phyloP scores from a whole-genome alignment of 768 basidiomycete genomes.

The Mycena pura region DNA sequence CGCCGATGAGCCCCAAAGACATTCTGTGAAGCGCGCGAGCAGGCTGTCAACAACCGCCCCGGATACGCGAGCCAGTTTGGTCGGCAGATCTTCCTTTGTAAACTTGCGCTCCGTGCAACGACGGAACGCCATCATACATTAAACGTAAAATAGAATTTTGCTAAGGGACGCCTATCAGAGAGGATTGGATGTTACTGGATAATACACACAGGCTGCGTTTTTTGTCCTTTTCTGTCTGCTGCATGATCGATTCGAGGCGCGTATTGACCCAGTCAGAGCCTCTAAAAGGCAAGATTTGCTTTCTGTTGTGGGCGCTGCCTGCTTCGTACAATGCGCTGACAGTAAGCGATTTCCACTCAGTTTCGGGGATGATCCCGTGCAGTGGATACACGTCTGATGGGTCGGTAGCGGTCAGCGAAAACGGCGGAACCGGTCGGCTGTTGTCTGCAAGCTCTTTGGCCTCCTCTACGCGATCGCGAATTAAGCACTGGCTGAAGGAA shows the following conservation, averaged over 20 bases:
- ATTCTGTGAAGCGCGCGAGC: slow-evolving; percentile 82
- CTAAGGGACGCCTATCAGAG: slow-evolving; percentile 44
- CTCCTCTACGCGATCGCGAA: slow-evolving; percentile 61
- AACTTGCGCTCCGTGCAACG: slow-evolving; percentile 46
- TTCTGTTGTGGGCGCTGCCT: slow-evolving; percentile 52
- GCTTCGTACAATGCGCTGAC: slow-evolving; percentile 62
- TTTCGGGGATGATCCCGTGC: slow-evolving; percentile 78
- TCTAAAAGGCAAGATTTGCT: slow-evolving; percentile 63
- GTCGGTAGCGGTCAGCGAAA: slow-evolving; percentile 67
- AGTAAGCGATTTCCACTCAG: slow-evolving; percentile 79
- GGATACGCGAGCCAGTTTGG: slow-evolving; percentile 66
- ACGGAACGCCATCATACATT: slow-evolving; percentile 79
- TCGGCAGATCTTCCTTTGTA: slow-evolving; percentile 58
- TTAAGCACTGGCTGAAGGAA: slow-evolving; percentile 21
- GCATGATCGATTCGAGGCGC: slow-evolving; percentile 57
- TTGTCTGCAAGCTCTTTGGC: slow-evolving; percentile 68
- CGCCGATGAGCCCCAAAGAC: slow-evolving; percentile 68
- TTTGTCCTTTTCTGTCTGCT: slow-evolving; percentile 56
- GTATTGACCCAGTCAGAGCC: slow-evolving; percentile 74
- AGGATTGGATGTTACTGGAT: neutral
- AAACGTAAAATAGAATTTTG: slow-evolving; percentile 81
- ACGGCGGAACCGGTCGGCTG: slow-evolving; percentile 78
- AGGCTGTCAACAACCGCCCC: slow-evolving; percentile 74
- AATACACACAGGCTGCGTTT: slow-evolving; percentile 65
- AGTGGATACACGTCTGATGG: slow-evolving; percentile 79